A percentile compares a stretch with the other conserved stretches of the same genome.
phyloP scores from a whole-genome alignment of 2,329 filamentous ascomycete species.

The Cryphonectria parasitica region DNA sequence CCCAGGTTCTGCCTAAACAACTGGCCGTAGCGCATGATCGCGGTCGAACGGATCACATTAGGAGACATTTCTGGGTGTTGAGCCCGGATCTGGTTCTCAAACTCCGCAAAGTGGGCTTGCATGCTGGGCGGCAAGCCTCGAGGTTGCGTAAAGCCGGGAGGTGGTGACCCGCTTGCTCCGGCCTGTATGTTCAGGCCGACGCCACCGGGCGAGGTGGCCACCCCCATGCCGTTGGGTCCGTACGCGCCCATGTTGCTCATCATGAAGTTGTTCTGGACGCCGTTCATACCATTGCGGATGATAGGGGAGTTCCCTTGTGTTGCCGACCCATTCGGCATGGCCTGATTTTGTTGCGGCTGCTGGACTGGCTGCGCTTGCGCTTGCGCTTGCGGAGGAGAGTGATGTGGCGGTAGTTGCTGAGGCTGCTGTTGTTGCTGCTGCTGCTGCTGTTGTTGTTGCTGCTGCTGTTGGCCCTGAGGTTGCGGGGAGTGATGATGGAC shows the following conservation, averaged over 20 bases:
- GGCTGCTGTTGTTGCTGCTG: constrained; percentile 34
- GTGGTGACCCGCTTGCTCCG: constrained; percentile 49
- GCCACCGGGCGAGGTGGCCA: constrained; percentile 49
- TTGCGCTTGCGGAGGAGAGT: constrained; percentile 36
- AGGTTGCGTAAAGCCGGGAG: constrained; percentile 33
- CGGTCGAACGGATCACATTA: constrained; percentile 55
- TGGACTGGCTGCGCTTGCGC: constrained; percentile 37
- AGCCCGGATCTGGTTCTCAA: constrained; percentile 56
- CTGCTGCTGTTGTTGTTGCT: constrained; percentile 34
- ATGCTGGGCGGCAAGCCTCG: constrained; percentile 52
- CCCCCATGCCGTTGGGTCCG: constrained; percentile 46
- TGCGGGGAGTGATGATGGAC: constrained; percentile 45
- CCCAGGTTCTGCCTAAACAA: constrained; percentile 45
- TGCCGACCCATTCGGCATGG: constrained; percentile 34
- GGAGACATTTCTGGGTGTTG: constrained; percentile 56
- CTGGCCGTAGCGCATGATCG: constrained; percentile 50
- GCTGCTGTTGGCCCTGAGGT: constrained; percentile 41
- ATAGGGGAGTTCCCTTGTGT: constrained; percentile 25
- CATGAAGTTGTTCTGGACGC: constrained; percentile 57
- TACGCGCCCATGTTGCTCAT: constrained; percentile 57
- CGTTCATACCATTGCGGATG: constrained; percentile 40
- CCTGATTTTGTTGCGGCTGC: constrained; percentile 43
- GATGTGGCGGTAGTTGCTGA: constrained; percentile 35
- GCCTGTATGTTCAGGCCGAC: constrained; percentile 51
- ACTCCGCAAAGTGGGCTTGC: constrained; percentile 52